Evolutionary conservation across 768 basidiomycete genomes (phyloP), one percentile per base, ranked within the genome.

Genomic region (Baorangia bicolor): DNA sequence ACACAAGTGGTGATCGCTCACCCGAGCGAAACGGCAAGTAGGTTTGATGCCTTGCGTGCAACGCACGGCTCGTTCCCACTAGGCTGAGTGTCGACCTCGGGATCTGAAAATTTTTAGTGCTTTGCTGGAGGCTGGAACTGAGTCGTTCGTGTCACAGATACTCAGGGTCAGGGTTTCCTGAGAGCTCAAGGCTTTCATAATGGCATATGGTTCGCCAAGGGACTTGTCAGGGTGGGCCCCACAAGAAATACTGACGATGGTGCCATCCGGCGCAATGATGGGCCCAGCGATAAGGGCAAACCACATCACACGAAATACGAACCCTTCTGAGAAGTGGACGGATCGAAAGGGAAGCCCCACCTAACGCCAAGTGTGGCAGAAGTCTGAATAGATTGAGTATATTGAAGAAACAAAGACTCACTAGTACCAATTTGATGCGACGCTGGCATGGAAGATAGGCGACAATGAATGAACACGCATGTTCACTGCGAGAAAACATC

Each of bases 81-180:
- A n/a, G 39, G 20, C 25, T 50, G 21, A 50, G 38, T 34, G 38
- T 28, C 44, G 38, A 42, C 31, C 20, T 28, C 20, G 40, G 33
- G 23, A n/a, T 11, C 14, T 34, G 28, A 37, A 39, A 18, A 8
- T 16, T 18, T 11, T 31, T 40, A 38, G 48, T 21, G 37, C 20
- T 31, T 34, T 28, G 52, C 13, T 37, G 30, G 51, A 16, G 39
- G 52, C 13, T 37, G 30, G 51, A 16, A 33, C 23, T 40, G n/a
- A 28, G 27, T 9, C 21, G 23, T 55, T 40, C 28, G 39, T 45
- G 40, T 49, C 44, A 60, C 45, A 34, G 48, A 50, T 42, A 46
- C 43, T 63, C 59, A 62, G 61, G 60, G 60, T 59, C 61, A 53
- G 61, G 60, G 61, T 63, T 16, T 41, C 18, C 55, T 59, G 60